Evolutionary conservation across 208 protist genomes (phyloP).

Genomic region (Strigomonas culicis): DNA sequence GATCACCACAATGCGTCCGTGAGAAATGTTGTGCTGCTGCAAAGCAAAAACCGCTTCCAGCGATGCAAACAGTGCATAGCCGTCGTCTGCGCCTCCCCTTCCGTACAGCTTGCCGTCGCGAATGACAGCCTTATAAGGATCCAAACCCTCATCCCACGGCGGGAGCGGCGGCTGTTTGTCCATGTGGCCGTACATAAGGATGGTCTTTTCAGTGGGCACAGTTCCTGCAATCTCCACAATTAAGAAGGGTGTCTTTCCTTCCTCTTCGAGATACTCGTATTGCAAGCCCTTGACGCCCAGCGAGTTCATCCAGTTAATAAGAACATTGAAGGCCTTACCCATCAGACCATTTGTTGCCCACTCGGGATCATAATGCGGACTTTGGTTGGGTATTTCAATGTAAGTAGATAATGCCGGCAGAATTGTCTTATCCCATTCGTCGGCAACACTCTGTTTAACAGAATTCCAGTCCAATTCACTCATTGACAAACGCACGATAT

Average conservation of each 20-base stretch:
- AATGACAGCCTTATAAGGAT: constrained; percentile 81
- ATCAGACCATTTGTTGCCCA: constrained; percentile 85
- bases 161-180: constrained; percentile 96
- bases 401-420: constrained; percentile 81
- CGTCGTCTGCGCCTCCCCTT: constrained; percentile 90
- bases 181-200: constrained; percentile 96
- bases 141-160: constrained; percentile 88
- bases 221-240: constrained; percentile 76
- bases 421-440: constrained; percentile 84
- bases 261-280: constrained; percentile 68
- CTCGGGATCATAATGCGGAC: constrained; percentile 89
- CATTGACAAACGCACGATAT: no score
- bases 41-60: constrained; percentile 67
- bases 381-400: constrained; percentile 93
- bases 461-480: constrained; percentile 53
- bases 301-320: constrained; percentile 83
- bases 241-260: constrained; percentile 82
- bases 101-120: constrained; percentile 90
- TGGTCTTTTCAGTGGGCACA: constrained; percentile 45
- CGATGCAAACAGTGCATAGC: constrained; percentile 82
- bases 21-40: constrained; percentile 74
- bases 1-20: constrained; percentile 79
- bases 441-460: constrained; percentile 47
- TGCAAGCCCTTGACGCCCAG: constrained; percentile 73
- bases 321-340: constrained; percentile 80